These are phyloP conservation scores for Neoboletus brunneissimus DNA, from an alignment of 768 basidiomycete species.

Conservation along the genomic window DNA sequence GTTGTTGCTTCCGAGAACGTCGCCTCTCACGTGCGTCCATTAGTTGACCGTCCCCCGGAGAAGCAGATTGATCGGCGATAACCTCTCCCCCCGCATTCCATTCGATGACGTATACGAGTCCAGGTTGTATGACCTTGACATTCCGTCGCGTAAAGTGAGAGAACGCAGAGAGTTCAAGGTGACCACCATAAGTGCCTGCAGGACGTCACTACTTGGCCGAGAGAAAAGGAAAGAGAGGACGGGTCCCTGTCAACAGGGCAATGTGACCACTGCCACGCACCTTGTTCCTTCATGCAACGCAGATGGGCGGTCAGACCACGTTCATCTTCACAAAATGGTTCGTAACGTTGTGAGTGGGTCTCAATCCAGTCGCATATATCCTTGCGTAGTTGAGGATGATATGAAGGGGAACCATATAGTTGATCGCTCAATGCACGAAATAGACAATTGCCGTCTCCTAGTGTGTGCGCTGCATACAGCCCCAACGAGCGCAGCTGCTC, in stretches of 20 bases:
- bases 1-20: slow-evolving; percentile 40
- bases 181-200: slow-evolving; percentile 85
- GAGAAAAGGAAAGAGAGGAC: slow-evolving; percentile 10
- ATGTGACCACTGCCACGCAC: slow-evolving; percentile 36
- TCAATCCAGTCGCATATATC: slow-evolving; percentile 85
- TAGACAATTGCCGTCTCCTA: slow-evolving; percentile 92
- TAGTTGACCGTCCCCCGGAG: slow-evolving; percentile 21
- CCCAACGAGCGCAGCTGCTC: slow-evolving; percentile 75
- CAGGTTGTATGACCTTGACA: slow-evolving; percentile 92
- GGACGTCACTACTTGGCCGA: slow-evolving; percentile 12
- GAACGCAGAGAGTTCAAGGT: slow-evolving; percentile 91
- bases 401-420: slow-evolving; percentile 69
- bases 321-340: slow-evolving; percentile 85
- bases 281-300: slow-evolving; percentile 73
- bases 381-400: slow-evolving; percentile 64
- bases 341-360: slow-evolving; percentile 65
- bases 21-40: slow-evolving; percentile 45
- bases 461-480: slow-evolving; percentile 81
- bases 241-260: neutral
- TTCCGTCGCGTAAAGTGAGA: slow-evolving; percentile 74
- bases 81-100: slow-evolving; percentile 62
- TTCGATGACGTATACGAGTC: slow-evolving; percentile 86
- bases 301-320: slow-evolving; percentile 73
- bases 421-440: slow-evolving; percentile 91
- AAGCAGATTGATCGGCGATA: slow-evolving; percentile 27